Evolutionary conservation across 148 eudicot genomes (phyloP), one percentile per base, ranked within the genome.

Genomic region (Hydrangea macrophylla): DNA sequence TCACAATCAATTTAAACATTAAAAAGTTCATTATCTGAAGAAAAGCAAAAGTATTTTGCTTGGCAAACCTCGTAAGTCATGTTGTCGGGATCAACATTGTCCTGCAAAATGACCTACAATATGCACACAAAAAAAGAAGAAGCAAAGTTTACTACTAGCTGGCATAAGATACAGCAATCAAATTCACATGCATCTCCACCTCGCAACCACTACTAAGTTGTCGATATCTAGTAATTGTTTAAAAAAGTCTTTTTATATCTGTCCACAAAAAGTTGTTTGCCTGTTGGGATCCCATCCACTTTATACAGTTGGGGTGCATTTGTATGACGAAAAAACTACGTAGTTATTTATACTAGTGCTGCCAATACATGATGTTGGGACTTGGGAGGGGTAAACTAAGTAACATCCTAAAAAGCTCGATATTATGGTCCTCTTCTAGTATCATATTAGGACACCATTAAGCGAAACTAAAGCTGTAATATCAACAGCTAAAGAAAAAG

Each of bases 61-160:
- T 11, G 10, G 54, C 82, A 60, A 80, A 88, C 92, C 92, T 88
- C 92, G 33, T 88, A 88, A 44, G 92, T 85, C 92, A 88, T 88
- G 79, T 67, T 88, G 69, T 88, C 92, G 22, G 92, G 92, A 73
- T 88, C 88, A 32, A 88, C 42, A 39, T 79, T 66, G 67, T 88
- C 90, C 55, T 85, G 78, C 90, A 81, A 85, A 27, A 71, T 62
- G 55, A 55, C 84, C 92, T 88, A 75, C 59, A 67, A 70, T 15
- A 77, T 45, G 64, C 55, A 72, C 33, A 68, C 9, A 57, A 33
- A 58, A 28, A 50, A 69, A 60, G 39, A 48, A 13, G n/a, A 30
- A 39, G 28, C 50, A 30, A 30, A 39, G 28, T 65, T 48, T 11
- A 20, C 22, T 31, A 30, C 0, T 30, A 50, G 1, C 27, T 65